Evolutionary conservation across 2,329 filamentous ascomycete genomes (phyloP).

Genomic region (Fusarium burgessii): DNA sequence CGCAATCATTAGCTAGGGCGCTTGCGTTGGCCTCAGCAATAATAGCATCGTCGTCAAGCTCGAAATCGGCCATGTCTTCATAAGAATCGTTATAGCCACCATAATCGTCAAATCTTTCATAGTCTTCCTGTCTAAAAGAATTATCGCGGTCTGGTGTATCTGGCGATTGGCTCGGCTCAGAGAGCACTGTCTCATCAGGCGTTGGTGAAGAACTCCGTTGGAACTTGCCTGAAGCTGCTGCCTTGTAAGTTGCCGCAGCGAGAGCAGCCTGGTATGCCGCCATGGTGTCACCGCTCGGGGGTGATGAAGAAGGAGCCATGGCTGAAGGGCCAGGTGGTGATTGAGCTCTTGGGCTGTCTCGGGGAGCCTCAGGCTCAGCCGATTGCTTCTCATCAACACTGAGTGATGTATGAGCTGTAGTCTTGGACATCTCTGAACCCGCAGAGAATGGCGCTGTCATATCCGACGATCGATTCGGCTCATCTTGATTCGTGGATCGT

Average conservation of each 20-base stretch:
- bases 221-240: constrained; percentile 81
- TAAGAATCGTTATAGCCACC: constrained; percentile 65
- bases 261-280: constrained; percentile 86
- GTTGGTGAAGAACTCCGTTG: constrained; percentile 66
- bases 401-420: constrained; percentile 66
- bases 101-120: constrained; percentile 52
- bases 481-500: constrained; percentile 48
- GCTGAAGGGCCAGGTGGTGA: constrained; percentile 23
- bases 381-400: constrained; percentile 49
- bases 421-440: constrained; percentile 58
- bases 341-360: constrained; percentile 10
- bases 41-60: constrained; percentile 86
- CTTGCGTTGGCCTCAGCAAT: constrained; percentile 96
- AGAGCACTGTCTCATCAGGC: constrained; percentile 40
- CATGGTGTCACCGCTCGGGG: constrained; percentile 45
- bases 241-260: constrained; percentile 82
- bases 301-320: constrained; percentile 12
- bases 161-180: constrained; percentile 26
- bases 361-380: constrained; percentile 11
- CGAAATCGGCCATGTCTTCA: constrained; percentile 74
- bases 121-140: constrained; percentile 57
- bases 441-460: constrained; percentile 59
- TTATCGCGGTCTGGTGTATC: constrained; percentile 20
- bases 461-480: constrained; percentile 60
- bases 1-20: constrained; percentile 89